A percentile compares a stretch with the other conserved stretches of the same genome.
Evolutionary conservation across 306 rosid species (phyloP).

Genomic region (Prinsepia uniflora): DNA sequence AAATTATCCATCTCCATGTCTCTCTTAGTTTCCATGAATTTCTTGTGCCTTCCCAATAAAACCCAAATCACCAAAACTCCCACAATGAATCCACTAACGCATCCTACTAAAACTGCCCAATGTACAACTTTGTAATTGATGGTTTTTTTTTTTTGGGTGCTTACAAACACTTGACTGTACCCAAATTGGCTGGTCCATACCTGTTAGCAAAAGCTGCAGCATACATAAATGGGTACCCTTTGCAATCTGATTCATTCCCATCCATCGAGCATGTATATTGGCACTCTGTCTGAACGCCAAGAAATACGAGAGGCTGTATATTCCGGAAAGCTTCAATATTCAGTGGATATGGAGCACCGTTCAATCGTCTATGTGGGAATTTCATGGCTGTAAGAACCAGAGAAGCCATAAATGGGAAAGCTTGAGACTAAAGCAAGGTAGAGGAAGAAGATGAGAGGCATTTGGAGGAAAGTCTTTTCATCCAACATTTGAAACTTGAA

Average conservation of each 20-base stretch:
- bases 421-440: neutral
- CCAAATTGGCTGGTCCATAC: conserved; percentile 26
- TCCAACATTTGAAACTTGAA: neutral
- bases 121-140: neutral
- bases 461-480: neutral
- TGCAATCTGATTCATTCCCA: conserved; percentile 13
- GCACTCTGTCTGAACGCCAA: conserved; percentile 9
- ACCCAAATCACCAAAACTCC: conserved; percentile 9
- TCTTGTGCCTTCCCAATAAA: conserved; percentile 21
- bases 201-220: conserved; percentile 28
- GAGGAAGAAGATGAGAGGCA: conserved; percentile 7
- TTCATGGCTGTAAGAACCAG: neutral
- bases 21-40: conserved; percentile 2
- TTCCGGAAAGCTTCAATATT: conserved; percentile 5
- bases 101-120: conserved; percentile 8
- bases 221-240: conserved; percentile 26
- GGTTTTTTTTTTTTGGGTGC: neutral
- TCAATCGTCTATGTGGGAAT: neutral
- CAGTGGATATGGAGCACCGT: conserved; percentile 10
- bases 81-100: conserved; percentile 12
- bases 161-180: conserved; percentile 25
- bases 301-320: neutral
- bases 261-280: conserved; percentile 14
- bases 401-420: neutral
- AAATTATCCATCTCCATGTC: neutral